A percentile compares a stretch with the other conserved stretches of the same genome.
These are phyloP conservation scores for Kwoniella sp. DNA, from an alignment of 768 basidiomycete species.

Conservation along the genomic window DNA sequence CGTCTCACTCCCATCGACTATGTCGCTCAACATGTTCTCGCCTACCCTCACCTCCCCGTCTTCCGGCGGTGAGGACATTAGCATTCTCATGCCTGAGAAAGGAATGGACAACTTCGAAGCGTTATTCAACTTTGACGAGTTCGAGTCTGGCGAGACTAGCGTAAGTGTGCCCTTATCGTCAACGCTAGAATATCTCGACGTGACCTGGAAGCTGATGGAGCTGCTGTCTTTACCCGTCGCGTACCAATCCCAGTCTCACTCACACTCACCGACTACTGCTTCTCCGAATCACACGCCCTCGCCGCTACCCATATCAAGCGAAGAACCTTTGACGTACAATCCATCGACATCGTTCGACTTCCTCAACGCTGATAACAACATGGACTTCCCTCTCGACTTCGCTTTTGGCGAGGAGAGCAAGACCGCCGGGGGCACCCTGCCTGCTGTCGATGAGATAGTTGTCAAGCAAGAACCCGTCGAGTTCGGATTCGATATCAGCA, in stretches of 20 bases:
- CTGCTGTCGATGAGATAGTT: conserved; percentile 3
- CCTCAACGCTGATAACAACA: conserved; percentile 5
- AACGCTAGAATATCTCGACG: too few relatives aligned
- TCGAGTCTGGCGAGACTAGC: conserved; percentile 22
- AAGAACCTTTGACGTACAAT: conserved; percentile 12
- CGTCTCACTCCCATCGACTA: too few relatives aligned
- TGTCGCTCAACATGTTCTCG: conserved; percentile 13
- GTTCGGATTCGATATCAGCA: conserved; percentile 16
- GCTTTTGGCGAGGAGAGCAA: conserved; percentile 12
- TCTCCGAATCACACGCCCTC: conserved; percentile 41
- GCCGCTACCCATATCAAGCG: conserved; percentile 17
- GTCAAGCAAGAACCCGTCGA: conserved; percentile 41
- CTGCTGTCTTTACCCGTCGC: not conserved
- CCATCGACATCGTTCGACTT: conserved; percentile 12
- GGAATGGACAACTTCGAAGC: conserved; percentile 19
- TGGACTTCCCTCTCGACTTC: conserved; percentile 23
- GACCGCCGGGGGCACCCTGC: not conserved
- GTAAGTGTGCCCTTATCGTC: conserved; percentile 3
- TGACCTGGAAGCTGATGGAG: conserved; percentile 11
- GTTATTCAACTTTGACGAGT: conserved; percentile 38
- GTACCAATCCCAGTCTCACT: conserved; percentile 16
- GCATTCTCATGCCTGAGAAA: conserved; percentile 11
- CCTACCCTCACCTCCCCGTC: conserved; percentile 7
- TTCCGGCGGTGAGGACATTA: conserved; percentile 14
- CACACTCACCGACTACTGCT: conserved; percentile 35